phyloP scores from a whole-genome alignment of 2,329 filamentous ascomycete genomes.

The Fusarium secorum region DNA sequence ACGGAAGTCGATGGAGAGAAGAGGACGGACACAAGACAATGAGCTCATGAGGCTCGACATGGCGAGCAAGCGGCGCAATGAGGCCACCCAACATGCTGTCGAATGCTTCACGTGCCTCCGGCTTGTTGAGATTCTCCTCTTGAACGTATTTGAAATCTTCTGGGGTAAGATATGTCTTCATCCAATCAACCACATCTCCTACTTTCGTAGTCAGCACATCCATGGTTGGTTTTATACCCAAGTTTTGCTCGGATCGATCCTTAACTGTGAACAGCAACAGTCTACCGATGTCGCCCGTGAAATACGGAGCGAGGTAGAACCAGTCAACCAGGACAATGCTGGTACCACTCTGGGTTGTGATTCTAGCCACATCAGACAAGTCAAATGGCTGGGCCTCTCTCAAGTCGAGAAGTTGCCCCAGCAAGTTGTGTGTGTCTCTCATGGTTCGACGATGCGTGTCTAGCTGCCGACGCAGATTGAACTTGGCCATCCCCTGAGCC shows the following conservation, averaged over 20 bases:
- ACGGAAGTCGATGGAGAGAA: background rate
- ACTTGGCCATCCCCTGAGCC: background rate
- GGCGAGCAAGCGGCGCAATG: background rate
- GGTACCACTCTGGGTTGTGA: background rate
- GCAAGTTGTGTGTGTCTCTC: background rate
- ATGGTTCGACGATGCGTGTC: background rate
- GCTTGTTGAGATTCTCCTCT: background rate
- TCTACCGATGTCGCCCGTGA: background rate
- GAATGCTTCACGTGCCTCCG: background rate
- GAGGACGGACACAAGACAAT: background rate
- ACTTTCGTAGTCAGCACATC: background rate
- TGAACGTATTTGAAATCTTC: background rate
- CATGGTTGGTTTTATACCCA: background rate
- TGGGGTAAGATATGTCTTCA: background rate
- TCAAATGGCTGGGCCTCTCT: background rate
- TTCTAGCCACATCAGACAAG: background rate
- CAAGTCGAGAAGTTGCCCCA: background rate
- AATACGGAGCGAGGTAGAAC: background rate
- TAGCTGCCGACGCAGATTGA: background rate
- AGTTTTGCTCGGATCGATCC: background rate
- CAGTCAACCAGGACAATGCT: background rate
- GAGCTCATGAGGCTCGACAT: fast-evolving
- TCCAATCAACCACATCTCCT: background rate
- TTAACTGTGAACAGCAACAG: background rate
- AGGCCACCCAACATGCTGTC: background rate